Conservation (phyloP, 2,329 filamentous ascomycete genomes). For the Phoma sp. region DNA sequence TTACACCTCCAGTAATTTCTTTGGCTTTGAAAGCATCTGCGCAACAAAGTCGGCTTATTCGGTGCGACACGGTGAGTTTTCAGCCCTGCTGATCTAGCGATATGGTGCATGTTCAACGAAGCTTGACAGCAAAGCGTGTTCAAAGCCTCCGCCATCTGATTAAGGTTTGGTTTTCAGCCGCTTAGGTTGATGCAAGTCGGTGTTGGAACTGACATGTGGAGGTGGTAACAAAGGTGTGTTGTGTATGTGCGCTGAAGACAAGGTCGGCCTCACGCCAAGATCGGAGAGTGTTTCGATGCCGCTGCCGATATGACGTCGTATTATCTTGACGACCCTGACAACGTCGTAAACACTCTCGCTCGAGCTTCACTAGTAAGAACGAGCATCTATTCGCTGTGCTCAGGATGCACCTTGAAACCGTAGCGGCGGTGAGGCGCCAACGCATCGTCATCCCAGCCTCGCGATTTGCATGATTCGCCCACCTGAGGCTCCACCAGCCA, state of each 20-base stretch:
- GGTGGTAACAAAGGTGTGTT: background rate
- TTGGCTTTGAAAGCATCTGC: no score
- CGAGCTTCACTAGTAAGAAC: background rate
- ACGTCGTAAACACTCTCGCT: background rate
- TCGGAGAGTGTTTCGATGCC: background rate
- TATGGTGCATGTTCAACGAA: no score
- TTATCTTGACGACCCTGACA: background rate
- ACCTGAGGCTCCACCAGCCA: conserved; percentile 38
- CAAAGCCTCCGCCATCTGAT: background rate
- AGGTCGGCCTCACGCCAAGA: conserved; percentile 1
- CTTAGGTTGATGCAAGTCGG: background rate
- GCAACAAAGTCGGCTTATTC: no score
- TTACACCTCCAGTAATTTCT: no score
- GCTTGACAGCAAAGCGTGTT: no score
- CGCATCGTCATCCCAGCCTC: conserved; percentile 45
- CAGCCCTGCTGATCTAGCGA: no score
- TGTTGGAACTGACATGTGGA: no score
- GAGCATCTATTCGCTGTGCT: conserved; percentile 3
- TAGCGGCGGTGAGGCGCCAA: conserved; percentile 33
- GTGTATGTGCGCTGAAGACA: background rate
- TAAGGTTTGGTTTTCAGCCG: background rate
- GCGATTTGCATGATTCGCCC: conserved; percentile 37
- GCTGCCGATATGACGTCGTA: conserved; percentile 14
- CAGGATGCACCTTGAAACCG: conserved; percentile 14
- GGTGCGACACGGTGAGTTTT: no score